Percentiles rank a stretch among this genome's conserved stretches.
phyloP scores from a whole-genome alignment of 1,284 basidiomycete genomes.

The Microbotryum intermedium region DNA sequence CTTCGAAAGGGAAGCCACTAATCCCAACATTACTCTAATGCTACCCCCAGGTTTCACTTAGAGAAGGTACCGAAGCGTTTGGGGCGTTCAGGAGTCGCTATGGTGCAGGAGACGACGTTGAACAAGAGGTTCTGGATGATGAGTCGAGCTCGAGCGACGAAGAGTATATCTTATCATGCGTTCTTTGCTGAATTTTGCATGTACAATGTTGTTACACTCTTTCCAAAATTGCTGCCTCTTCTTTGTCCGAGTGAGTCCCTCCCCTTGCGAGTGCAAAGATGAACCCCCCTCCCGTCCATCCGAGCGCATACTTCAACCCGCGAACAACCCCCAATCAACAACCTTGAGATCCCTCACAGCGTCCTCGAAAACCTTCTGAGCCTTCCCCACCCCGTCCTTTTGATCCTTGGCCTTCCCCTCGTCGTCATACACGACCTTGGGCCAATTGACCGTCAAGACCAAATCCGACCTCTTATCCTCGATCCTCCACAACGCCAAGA shows the following conservation, averaged over 20 bases:
- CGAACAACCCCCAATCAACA: slow-evolving; percentile 65
- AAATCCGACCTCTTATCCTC: slow-evolving; percentile 51
- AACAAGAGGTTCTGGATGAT: slow-evolving; percentile 4
- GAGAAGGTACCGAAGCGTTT: slow-evolving; percentile 19
- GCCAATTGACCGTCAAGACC: slow-evolving; percentile 64
- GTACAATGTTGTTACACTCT: too few species aligned
- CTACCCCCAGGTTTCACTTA: too few species aligned
- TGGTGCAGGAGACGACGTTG: slow-evolving; percentile 23
- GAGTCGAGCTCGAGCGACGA: neutral
- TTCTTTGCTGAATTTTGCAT: too few species aligned
- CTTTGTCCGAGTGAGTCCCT: too few species aligned
- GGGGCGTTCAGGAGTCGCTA: slow-evolving; percentile 25
- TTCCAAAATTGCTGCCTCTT: too few species aligned
- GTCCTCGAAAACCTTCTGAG: slow-evolving; percentile 47
- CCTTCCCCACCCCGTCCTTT: slow-evolving; percentile 31
- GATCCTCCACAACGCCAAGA: slow-evolving; percentile 71
- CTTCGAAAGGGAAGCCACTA: neutral
- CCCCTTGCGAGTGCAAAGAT: too few species aligned
- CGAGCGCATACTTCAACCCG: slow-evolving; percentile 43
- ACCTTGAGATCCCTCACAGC: slow-evolving; percentile 59
- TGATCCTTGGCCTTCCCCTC: slow-evolving; percentile 43
- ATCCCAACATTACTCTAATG: neutral
- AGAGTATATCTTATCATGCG: too few species aligned
- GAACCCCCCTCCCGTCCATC: too few species aligned
- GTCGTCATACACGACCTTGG: slow-evolving; percentile 47